These are phyloP conservation scores for Cephalotrichum gorgonifer DNA, from an alignment of 2,329 filamentous ascomycete genomes.

Conservation along the genomic window DNA sequence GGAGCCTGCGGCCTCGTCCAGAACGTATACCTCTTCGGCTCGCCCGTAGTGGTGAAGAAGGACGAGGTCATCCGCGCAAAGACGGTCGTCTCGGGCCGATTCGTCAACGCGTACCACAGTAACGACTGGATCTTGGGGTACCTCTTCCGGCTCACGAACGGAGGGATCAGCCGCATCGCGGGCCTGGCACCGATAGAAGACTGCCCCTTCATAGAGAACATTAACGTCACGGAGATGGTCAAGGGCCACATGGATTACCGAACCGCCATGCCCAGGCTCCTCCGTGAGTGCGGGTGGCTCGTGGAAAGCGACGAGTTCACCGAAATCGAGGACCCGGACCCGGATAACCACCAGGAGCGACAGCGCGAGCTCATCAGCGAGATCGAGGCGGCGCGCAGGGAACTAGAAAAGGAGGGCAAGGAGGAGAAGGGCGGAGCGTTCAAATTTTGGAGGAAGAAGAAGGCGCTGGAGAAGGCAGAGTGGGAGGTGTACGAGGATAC, in stretches of 20 bases:
- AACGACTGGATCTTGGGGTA: slow-evolving; percentile 98
- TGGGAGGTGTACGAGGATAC: slow-evolving; percentile 91
- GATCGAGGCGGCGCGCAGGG: slow-evolving; percentile 85
- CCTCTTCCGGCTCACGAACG: slow-evolving; percentile 86
- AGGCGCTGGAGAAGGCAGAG: slow-evolving; percentile 69
- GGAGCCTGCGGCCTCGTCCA: slow-evolving; percentile 82
- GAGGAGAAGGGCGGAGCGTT: slow-evolving; percentile 50
- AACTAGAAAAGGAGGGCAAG: slow-evolving; percentile 71
- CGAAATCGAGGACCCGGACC: slow-evolving; percentile 95
- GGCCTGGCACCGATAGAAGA: slow-evolving; percentile 69
- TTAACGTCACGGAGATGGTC: slow-evolving; percentile 77
- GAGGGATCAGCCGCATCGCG: slow-evolving; percentile 80
- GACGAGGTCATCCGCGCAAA: slow-evolving; percentile 78
- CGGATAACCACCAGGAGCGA: slow-evolving; percentile 77
- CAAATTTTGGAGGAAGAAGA: slow-evolving; percentile 73
- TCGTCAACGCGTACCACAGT: slow-evolving; percentile 86
- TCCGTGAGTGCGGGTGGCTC: slow-evolving; percentile 81
- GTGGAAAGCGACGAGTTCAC: slow-evolving; percentile 90
- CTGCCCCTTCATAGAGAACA: slow-evolving; percentile 76
- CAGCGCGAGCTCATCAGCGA: slow-evolving; percentile 93
- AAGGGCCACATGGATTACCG: slow-evolving; percentile 96
- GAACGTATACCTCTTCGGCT: slow-evolving; percentile 92
- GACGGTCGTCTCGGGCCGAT: slow-evolving; percentile 81
- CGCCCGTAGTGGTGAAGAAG: slow-evolving; percentile 80
- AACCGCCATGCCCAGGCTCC: slow-evolving; percentile 75